phyloP scores from a whole-genome alignment of 495 filamentous ascomycete species.

The Beverwykella pulmonaria region DNA sequence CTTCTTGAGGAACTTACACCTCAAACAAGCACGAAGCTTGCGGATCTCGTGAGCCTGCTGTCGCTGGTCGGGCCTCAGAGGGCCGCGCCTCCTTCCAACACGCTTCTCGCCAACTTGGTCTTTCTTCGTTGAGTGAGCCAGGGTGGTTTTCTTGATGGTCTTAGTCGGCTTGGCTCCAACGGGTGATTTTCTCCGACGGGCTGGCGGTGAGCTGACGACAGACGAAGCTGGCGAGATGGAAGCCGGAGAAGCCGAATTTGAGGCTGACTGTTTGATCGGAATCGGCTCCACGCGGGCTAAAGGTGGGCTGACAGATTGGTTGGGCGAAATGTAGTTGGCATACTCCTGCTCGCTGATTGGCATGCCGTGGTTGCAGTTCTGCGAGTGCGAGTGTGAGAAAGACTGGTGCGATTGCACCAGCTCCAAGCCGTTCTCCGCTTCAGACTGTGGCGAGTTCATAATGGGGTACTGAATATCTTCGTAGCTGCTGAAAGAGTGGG shows the following conservation, averaged over 20 bases:
- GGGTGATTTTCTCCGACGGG: constrained; percentile 73
- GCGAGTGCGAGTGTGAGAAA: constrained; percentile 5
- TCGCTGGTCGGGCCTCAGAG: constrained; percentile 86
- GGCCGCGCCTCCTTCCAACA: constrained; percentile 81
- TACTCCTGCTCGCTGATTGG: constrained; percentile 30
- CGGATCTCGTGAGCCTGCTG: constrained; percentile 93
- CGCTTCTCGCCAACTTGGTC: constrained; percentile 82
- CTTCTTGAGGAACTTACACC: constrained; percentile 99
- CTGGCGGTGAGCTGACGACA: constrained; percentile 58
- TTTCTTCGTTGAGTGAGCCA: constrained; percentile 72
- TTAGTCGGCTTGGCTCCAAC: constrained; percentile 66
- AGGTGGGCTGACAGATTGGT: constrained; percentile 64
- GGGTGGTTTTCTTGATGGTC: constrained; percentile 62
- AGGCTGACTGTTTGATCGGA: constrained; percentile 68
- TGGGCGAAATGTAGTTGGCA: constrained; percentile 32
- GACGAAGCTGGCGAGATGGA: constrained; percentile 52
- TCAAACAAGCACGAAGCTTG: constrained; percentile 85
- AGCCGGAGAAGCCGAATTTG: constrained; percentile 52
- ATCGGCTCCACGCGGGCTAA: constrained; percentile 68
- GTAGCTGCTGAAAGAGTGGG: constrained; percentile 70
- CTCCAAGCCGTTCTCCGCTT: constrained; percentile 42
- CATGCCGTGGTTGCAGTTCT: constrained; percentile 33
- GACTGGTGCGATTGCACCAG: constrained; percentile 15
- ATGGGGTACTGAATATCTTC: constrained; percentile 77
- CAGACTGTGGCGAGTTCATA: constrained; percentile 62